Conservation (phyloP, 768 basidiomycete genomes). For the Kwoniella bestiolae region DNA sequence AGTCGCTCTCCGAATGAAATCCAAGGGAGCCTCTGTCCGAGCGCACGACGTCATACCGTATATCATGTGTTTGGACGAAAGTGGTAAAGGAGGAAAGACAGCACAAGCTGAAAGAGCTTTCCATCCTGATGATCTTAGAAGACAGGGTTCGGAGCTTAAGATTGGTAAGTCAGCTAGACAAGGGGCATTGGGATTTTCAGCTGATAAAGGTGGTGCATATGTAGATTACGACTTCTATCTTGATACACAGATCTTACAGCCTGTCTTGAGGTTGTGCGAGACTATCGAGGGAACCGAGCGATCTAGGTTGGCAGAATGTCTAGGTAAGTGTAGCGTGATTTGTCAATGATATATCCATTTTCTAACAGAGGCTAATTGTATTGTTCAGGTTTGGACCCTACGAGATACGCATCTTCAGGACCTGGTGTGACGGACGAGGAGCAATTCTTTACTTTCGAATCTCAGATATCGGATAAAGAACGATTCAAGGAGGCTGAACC, state of each 20-base stretch:
- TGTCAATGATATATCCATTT: too few species aligned
- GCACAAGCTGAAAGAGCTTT: conserved; percentile 87
- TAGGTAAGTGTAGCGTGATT: conserved; percentile 68
- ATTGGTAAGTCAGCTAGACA: conserved; percentile 65
- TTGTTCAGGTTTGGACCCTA: conserved; percentile 53
- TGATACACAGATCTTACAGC: conserved; percentile 87
- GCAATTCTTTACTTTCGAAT: conserved; percentile 78
- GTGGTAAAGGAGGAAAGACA: conserved; percentile 71
- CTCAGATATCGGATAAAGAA: conserved; percentile 83
- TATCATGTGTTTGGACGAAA: conserved; percentile 77
- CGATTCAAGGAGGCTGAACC: conserved; percentile 78
- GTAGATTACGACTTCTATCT: conserved; percentile 95
- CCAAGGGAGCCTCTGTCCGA: conserved; percentile 76
- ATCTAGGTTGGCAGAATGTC: conserved; percentile 87
- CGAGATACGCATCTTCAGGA: conserved; percentile 48
- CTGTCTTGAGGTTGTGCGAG: conserved; percentile 92
- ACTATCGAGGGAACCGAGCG: conserved; percentile 95
- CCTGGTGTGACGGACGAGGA: conserved; percentile 63
- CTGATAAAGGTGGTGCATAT: neutral
- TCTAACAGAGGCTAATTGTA: too few species aligned
- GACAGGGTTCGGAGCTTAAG: conserved; percentile 67
- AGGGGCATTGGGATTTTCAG: neutral
- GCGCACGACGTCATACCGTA: conserved; percentile 94
- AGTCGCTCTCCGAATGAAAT: conserved; percentile 88
- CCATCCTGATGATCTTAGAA: conserved; percentile 89